Base-by-base conservation (phyloP, 202 grass and related monocot species). In the Setaria viridis region DNA sequence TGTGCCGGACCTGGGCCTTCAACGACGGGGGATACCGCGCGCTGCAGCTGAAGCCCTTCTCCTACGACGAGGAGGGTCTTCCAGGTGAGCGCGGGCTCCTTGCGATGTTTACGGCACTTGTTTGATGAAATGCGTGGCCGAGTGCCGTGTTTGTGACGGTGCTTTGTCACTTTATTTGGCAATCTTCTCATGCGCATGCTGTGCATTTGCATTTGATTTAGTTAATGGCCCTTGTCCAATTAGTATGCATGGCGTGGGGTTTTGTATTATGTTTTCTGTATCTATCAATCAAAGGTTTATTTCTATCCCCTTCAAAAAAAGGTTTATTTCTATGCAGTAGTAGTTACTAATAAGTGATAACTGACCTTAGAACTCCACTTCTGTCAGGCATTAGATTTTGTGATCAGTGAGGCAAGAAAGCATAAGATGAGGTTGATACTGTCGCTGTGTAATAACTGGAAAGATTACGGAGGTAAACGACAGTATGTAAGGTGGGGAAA, bases 1-100 rank as follows among this genome's bases (percentile, higher is more conserved):
- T 91, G 55, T 95, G 95, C 75, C 91, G 93, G 39, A 98, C 89
- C 71, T 98, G 93, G 93, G 95, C 91, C 6, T 98, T 98, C 85
- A 94, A 84, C 56, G 95, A 98, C 71, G 91, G 91, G 0, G 65
- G 85, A 2, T 56, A 89, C 85, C 81, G 91, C 81, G 91, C 95
- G 7, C 91, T 98, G 80, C 95, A 92, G 82, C 57, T 79, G 49
- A 72, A 84, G 13, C 93, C 91, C 7, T 91, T 81, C 77, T 69
- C 81, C 53, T 94, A 94, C 74, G 89, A 85, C 29, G 95, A 91
- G 47, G 83, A 88, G 49, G 49, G 84, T 95, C 30, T 92, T 98
- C 64, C 69, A 92, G 91, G 95, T 98, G 73, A 67, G 74, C 72
- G 25, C 4, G 21, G 21, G 21, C 59, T 11, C 2, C 58, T 62